Conservation (phyloP, 805 yeast genomes). For the Ogataea methanolica region DNA sequence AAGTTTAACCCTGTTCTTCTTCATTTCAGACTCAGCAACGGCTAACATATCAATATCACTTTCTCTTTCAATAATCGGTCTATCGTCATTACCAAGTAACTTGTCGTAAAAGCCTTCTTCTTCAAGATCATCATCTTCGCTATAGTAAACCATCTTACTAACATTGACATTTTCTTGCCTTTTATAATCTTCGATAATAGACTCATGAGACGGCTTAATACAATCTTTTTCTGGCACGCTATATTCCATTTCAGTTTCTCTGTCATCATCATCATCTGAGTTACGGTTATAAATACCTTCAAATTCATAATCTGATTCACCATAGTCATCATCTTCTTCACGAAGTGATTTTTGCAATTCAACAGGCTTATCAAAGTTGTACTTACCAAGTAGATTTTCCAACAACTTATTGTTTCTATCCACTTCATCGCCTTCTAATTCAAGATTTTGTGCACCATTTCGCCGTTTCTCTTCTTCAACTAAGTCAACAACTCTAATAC, state of each 20-base stretch:
- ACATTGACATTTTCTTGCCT: conserved; percentile 4
- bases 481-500: conserved; percentile 6
- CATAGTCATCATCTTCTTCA: conserved; percentile 33
- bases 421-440: conserved; percentile 31
- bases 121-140: conserved; percentile 20
- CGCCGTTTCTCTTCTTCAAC: conserved; percentile 3
- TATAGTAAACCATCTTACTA: conserved; percentile 1
- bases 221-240: conserved; percentile 23
- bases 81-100: conserved; percentile 7
- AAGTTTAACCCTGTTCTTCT: background rate
- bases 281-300: conserved; percentile 24
- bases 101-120: conserved; percentile 21
- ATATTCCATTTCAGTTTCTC: conserved; percentile 20
- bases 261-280: conserved; percentile 24
- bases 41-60: background rate
- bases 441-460: conserved; percentile 25
- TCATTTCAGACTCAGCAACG: background rate
- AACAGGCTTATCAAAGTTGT: conserved; percentile 50
- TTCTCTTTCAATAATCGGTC: conserved; percentile 6
- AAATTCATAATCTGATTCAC: conserved; percentile 42
- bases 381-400: conserved; percentile 41
- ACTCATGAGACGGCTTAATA: conserved; percentile 13
- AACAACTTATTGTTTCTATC: conserved; percentile 43
- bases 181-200: conserved; percentile 25
- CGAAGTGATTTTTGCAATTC: conserved; percentile 25